Conservation (phyloP, 1,139 yeast species). For the Geotrichum phurueaensis region DNA sequence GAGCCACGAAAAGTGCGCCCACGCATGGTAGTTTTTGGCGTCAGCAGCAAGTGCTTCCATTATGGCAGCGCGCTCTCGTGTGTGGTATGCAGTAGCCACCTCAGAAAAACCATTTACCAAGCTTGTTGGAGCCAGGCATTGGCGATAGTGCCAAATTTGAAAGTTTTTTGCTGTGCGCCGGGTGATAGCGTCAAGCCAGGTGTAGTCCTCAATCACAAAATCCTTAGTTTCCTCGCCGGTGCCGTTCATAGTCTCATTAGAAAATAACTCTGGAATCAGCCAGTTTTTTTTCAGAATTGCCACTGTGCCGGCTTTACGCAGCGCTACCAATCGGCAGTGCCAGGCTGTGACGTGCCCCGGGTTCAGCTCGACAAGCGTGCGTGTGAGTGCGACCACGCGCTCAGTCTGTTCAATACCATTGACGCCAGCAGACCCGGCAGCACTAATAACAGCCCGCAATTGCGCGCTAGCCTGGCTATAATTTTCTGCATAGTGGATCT, state of each 20-base stretch:
- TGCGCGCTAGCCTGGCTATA: slow-evolving; percentile 57
- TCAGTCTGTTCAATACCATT: slow-evolving; percentile 56
- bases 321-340: slow-evolving; percentile 62
- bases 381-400: slow-evolving; percentile 64
- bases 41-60: slow-evolving; percentile 68
- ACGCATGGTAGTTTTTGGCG: slow-evolving; percentile 87
- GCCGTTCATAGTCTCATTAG: not conserved
- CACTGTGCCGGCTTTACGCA: slow-evolving; percentile 38
- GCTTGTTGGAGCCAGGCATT: slow-evolving; percentile 32
- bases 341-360: slow-evolving; percentile 93
- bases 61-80: slow-evolving; percentile 58
- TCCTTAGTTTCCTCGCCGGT: not conserved
- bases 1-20: slow-evolving; percentile 55
- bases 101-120: not conserved
- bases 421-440: slow-evolving; percentile 52
- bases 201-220: slow-evolving; percentile 32
- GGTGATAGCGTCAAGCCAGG: slow-evolving; percentile 76
- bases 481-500: slow-evolving; percentile 69
- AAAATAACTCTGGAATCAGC: slow-evolving; percentile 16
- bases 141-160: slow-evolving; percentile 94
- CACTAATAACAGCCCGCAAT: slow-evolving; percentile 54
- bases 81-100: slow-evolving; percentile 32
- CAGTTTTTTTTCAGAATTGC: slow-evolving; percentile 25
- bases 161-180: slow-evolving; percentile 79
- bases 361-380: slow-evolving; percentile 54